phyloP scores from a whole-genome alignment of 1,284 basidiomycete genomes.

The Moniliella sp. region DNA sequence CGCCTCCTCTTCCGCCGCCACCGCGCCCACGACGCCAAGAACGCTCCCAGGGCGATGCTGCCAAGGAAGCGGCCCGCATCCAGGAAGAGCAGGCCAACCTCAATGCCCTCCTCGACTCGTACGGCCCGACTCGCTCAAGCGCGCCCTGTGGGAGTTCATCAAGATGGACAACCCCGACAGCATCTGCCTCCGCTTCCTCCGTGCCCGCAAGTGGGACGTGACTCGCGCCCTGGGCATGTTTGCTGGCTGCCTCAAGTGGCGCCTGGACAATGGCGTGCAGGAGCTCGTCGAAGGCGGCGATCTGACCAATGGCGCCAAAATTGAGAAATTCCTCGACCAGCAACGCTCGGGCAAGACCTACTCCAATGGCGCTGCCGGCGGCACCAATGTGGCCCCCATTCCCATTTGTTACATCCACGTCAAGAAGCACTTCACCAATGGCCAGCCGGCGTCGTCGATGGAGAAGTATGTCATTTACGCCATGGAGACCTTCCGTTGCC shows the following conservation, averaged over 20 bases:
- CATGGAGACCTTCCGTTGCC: slow-evolving; percentile 32
- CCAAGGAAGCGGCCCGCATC: slow-evolving; percentile 27
- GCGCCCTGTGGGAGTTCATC: slow-evolving; percentile 33
- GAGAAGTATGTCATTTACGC: slow-evolving; percentile 31
- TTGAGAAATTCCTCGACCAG: slow-evolving; percentile 33
- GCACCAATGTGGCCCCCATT: slow-evolving; percentile 3
- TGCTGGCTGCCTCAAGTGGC: slow-evolving; percentile 33
- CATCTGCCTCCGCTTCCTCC: slow-evolving; percentile 31
- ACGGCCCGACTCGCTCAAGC: slow-evolving; percentile 31
- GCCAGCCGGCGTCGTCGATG: slow-evolving; percentile 31
- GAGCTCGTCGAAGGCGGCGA: slow-evolving; percentile 33
- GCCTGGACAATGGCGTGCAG: slow-evolving; percentile 29
- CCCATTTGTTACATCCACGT: slow-evolving; percentile 20
- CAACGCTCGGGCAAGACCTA: slow-evolving; percentile 33
- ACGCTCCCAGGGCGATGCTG: slow-evolving; percentile 26
- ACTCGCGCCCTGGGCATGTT: slow-evolving; percentile 35
- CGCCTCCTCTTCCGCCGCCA: slow-evolving; percentile 2
- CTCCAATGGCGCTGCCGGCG: slow-evolving; percentile 28
- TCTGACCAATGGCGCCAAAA: slow-evolving; percentile 23
- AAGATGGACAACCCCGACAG: slow-evolving; percentile 6
- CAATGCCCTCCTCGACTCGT: slow-evolving; percentile 28
- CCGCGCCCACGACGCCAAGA: slow-evolving; percentile 3
- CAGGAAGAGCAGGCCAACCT: slow-evolving; percentile 31
- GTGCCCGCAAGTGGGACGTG: slow-evolving; percentile 35
- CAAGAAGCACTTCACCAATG: slow-evolving; percentile 17